phyloP scores from a whole-genome alignment of 208 protist genomes.

The Trypanosoma rangeli region DNA sequence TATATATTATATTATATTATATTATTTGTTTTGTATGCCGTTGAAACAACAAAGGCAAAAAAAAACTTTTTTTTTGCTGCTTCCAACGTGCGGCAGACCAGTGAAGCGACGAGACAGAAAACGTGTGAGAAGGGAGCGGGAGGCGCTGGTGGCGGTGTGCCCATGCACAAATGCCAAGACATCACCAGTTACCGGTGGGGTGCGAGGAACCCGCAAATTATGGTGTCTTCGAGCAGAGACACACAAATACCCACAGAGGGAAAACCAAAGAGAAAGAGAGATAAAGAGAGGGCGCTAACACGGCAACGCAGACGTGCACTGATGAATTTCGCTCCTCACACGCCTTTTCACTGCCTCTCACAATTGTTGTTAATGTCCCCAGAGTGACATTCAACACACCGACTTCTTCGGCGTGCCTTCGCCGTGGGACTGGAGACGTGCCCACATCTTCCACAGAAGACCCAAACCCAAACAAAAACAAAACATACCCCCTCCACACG shows the following conservation, averaged over 20 bases:
- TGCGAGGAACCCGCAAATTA: too few relatives aligned
- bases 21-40: background rate
- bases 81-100: background rate
- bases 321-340: background rate
- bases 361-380: background rate
- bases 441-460: background rate
- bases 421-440: background rate
- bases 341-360: background rate
- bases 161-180: background rate
- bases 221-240: background rate
- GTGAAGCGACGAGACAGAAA: background rate
- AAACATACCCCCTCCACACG: background rate
- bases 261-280: slow-evolving; percentile 16
- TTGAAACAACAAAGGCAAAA: too few relatives aligned
- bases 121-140: slow-evolving; percentile 9
- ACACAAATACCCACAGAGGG: background rate
- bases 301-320: background rate
- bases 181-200: background rate
- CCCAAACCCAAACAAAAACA: slow-evolving; percentile 5
- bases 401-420: background rate
- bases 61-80: background rate
- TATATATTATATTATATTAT: background rate
- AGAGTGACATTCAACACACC: background rate
- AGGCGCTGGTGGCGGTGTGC: too few relatives aligned
- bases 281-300: too few relatives aligned